Conservation (phyloP, 768 basidiomycete species). For the Amanita inopinata region DNA sequence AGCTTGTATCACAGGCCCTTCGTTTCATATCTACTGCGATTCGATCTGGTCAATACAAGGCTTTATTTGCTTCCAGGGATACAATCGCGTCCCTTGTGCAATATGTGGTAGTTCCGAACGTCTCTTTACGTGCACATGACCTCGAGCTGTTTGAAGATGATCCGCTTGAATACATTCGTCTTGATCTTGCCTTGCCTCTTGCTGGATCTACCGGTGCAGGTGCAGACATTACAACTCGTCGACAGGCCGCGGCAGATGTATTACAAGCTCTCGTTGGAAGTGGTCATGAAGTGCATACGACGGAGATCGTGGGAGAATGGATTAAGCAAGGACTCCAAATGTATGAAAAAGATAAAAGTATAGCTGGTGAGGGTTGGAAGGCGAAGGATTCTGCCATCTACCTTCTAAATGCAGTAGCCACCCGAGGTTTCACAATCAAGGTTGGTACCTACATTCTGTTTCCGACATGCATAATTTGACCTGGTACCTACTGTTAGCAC, state of each 20-base stretch:
- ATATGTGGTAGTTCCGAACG: conserved; percentile 92
- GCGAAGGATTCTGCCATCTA: conserved; percentile 92
- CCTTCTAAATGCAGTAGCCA: conserved; percentile 87
- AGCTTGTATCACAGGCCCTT: conserved; percentile 87
- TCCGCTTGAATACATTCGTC: conserved; percentile 87
- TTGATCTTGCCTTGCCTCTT: conserved; percentile 65
- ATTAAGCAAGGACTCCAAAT: conserved; percentile 63
- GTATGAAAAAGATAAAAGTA: conserved; percentile 50
- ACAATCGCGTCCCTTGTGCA: conserved; percentile 78
- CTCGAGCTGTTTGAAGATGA: conserved; percentile 97
- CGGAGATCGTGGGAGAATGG: conserved; percentile 79
- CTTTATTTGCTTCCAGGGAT: conserved; percentile 71
- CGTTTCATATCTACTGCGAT: conserved; percentile 90
- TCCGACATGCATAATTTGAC: conserved; percentile 1
- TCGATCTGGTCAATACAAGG: conserved; percentile 74
- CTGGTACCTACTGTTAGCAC: conserved; percentile 35
- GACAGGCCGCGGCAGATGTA: conserved; percentile 94
- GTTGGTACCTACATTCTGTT: conserved; percentile 28
- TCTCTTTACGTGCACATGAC: conserved; percentile 78
- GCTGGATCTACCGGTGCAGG: conserved; percentile 24
- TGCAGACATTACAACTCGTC: conserved; percentile 67
- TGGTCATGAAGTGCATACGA: conserved; percentile 79
- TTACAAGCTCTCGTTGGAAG: conserved; percentile 79
- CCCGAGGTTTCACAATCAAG: conserved; percentile 78
- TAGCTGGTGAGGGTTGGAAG: conserved; percentile 56